Percentiles rank a stretch among this genome's conserved stretches.
Evolutionary conservation across 1,284 basidiomycete species (phyloP).

Genomic region (Trichosporon faecale): DNA sequence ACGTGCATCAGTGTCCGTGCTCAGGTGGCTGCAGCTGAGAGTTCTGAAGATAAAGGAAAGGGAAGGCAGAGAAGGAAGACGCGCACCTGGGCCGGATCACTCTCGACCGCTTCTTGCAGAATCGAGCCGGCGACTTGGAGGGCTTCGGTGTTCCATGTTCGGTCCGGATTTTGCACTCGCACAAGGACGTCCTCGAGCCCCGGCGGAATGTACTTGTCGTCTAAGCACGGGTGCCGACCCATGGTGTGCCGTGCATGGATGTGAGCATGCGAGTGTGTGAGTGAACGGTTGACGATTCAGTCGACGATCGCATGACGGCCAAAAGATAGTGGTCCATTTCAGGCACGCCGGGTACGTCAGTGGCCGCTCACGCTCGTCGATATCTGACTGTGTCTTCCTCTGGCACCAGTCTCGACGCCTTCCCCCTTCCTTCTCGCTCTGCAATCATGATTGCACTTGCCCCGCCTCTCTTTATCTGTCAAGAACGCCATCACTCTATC

Average conservation of each 20-base stretch:
- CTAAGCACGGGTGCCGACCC: slow-evolving; percentile 1
- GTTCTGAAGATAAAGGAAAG: no score
- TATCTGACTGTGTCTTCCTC: background rate
- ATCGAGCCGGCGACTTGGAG: background rate
- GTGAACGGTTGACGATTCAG: background rate
- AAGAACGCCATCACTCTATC: background rate
- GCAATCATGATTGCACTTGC: background rate
- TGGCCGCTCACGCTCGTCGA: background rate
- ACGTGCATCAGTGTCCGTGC: background rate
- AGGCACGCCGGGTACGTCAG: background rate
- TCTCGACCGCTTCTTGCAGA: background rate
- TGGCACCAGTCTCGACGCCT: background rate
- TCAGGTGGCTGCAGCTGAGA: background rate
- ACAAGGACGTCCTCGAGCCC: background rate
- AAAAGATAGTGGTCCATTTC: background rate
- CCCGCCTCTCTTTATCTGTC: background rate
- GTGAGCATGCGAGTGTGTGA: background rate
- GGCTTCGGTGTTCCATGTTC: background rate
- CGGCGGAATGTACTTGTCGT: background rate
- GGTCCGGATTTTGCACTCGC: background rate
- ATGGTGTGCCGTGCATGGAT: background rate
- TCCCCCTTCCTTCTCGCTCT: background rate
- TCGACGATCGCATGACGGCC: background rate
- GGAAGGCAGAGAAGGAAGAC: background rate
- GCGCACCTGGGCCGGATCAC: background rate